Evolutionary conservation across 768 basidiomycete species (phyloP).

Genomic region (Lactarius evosmus): DNA sequence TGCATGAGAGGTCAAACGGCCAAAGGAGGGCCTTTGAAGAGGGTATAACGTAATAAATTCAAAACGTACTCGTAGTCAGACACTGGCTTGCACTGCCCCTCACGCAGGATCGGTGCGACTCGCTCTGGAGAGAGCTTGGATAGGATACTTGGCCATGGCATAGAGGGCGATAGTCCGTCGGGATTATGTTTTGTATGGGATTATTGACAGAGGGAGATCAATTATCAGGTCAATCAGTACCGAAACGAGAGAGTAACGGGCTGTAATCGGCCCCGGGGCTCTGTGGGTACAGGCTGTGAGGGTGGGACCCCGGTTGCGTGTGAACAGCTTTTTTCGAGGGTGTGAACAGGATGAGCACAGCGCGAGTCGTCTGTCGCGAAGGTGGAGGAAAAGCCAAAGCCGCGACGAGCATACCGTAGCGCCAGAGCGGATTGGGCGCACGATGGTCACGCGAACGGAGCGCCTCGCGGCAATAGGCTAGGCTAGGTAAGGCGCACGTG

Average conservation of each 20-base stretch:
- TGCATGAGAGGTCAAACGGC: conserved; percentile 17
- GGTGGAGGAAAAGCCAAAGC: not conserved
- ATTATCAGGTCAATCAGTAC: conserved; percentile 10
- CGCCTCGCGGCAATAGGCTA: not conserved
- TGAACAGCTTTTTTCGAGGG: conserved; percentile 12
- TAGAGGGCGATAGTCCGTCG: conserved; percentile 1
- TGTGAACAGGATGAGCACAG: conserved; percentile 20
- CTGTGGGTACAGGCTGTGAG: conserved; percentile 15
- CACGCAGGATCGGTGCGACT: conserved; percentile 16
- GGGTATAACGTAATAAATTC: conserved; percentile 21
- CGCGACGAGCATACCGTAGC: conserved; percentile 13
- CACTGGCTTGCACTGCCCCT: conserved; percentile 24
- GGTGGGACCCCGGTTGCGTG: conserved; percentile 14
- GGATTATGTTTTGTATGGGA: not conserved
- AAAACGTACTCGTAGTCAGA: conserved; percentile 23
- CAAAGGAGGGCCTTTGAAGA: conserved; percentile 5
- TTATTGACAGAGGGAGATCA: not conserved
- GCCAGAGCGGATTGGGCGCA: conserved; percentile 8
- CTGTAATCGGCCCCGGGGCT: not conserved
- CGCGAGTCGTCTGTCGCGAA: conserved; percentile 5
- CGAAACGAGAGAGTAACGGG: not conserved
- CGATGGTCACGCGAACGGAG: conserved; percentile 16
- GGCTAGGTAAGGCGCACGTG: conserved; percentile 4
- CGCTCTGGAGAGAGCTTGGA: conserved; percentile 23
- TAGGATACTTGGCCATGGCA: conserved; percentile 17